Evolutionary conservation across 768 basidiomycete genomes (phyloP).

Genomic region (Tephrocybe rancida): DNA sequence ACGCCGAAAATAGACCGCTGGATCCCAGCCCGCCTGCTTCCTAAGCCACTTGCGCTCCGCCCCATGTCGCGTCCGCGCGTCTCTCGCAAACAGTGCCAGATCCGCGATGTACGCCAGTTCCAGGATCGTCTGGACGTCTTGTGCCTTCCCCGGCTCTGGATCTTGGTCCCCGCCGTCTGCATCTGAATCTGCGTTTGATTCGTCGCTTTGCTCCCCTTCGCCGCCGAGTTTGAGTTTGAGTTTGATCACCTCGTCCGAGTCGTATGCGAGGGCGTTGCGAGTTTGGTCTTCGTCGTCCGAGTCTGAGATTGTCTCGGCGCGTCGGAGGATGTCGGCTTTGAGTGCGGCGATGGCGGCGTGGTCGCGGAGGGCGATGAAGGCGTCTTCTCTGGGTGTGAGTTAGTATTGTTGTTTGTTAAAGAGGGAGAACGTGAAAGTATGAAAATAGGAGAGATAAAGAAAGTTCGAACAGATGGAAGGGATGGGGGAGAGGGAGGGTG

Average conservation of each 20-base stretch:
- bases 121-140: slow-evolving; percentile 60
- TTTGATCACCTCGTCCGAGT: slow-evolving; percentile 49
- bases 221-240: slow-evolving; percentile 53
- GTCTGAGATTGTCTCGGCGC: slow-evolving; percentile 70
- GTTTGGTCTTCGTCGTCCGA: slow-evolving; percentile 51
- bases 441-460: too few species aligned
- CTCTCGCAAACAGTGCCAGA: slow-evolving; percentile 76
- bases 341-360: slow-evolving; percentile 66
- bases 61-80: slow-evolving; percentile 69
- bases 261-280: slow-evolving; percentile 27
- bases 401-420: too few species aligned
- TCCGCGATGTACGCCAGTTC: slow-evolving; percentile 79
- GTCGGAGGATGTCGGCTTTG: slow-evolving; percentile 82
- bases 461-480: too few species aligned
- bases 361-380: slow-evolving; percentile 51
- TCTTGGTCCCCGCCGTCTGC: slow-evolving; percentile 35
- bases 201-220: slow-evolving; percentile 56
- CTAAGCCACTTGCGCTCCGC: slow-evolving; percentile 69
- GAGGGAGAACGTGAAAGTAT: too few species aligned
- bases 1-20: too few species aligned
- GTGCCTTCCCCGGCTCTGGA: slow-evolving; percentile 19
- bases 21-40: slow-evolving; percentile 70
- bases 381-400: slow-evolving; percentile 41
- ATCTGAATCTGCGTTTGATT: slow-evolving; percentile 33
- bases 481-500: too few species aligned